Conservation (phyloP, 2,329 filamentous ascomycete species). For the Aspergillus persii region DNA sequence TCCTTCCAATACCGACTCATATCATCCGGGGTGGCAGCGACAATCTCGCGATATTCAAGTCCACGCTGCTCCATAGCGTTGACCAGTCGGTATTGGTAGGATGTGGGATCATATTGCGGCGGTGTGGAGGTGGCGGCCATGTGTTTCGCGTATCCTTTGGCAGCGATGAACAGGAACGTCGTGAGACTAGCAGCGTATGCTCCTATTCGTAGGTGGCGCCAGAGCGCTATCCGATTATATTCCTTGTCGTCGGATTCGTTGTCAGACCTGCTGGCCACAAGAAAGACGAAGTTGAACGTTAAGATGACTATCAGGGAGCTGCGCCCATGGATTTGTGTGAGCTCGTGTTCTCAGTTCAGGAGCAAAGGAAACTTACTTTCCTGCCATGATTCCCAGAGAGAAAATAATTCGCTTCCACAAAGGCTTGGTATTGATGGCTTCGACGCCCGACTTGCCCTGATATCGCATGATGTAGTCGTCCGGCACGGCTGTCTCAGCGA, state of each 20-base stretch:
- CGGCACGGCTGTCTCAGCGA: background rate
- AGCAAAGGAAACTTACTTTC: background rate
- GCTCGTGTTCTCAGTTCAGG: background rate
- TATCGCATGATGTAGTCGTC: background rate
- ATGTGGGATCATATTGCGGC: conserved; percentile 4
- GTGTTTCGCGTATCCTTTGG: background rate
- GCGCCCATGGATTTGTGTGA: background rate
- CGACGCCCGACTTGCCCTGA: conserved; percentile 1
- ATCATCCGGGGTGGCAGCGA: background rate
- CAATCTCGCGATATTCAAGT: background rate
- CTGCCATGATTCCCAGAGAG: background rate
- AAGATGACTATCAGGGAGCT: background rate
- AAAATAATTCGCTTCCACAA: background rate
- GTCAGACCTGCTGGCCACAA: background rate
- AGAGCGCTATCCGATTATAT: background rate
- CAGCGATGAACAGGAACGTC: background rate
- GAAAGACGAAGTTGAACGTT: background rate
- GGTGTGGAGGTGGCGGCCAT: background rate
- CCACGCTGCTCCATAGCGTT: conserved; percentile 1
- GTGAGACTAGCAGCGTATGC: background rate
- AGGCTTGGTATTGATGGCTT: background rate
- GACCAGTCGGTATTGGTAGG: conserved; percentile 7
- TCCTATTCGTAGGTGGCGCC: background rate
- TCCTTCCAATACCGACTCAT: background rate
- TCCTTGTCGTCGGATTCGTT: background rate